Conservation (phyloP, 176 grass and related monocot genomes). For the Coix lacrymajobi region DNA sequence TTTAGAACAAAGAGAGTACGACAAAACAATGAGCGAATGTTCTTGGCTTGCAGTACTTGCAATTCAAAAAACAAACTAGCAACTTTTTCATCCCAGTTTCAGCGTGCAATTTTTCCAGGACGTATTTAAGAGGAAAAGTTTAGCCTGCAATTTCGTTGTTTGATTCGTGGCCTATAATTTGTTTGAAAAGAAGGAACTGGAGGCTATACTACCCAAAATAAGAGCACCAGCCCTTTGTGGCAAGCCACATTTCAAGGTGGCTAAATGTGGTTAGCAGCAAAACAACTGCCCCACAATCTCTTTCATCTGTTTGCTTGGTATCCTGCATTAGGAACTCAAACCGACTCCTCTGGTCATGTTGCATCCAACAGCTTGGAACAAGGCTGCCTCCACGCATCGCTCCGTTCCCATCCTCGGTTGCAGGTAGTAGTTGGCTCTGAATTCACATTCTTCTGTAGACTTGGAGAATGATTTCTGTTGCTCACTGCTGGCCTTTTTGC, state of each 20-base stretch:
- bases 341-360: neutral
- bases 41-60: neutral
- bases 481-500: neutral
- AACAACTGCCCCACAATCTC: neutral
- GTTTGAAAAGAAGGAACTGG: neutral
- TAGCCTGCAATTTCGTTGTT: neutral
- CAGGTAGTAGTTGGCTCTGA: constrained; percentile 49
- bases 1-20: too few relatives aligned
- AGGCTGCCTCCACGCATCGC: neutral
- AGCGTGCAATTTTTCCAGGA: too few relatives aligned
- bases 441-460: constrained; percentile 27
- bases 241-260: constrained; percentile 17
- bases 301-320: neutral
- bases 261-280: neutral
- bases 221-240: constrained; percentile 16
- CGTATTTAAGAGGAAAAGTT: neutral
- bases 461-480: constrained; percentile 27
- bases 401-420: neutral
- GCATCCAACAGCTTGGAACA: neutral
- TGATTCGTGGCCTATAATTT: neutral
- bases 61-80: neutral
- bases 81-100: neutral
- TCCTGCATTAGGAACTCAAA: neutral
- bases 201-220: constrained; percentile 29
- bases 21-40: too few relatives aligned